Evolutionary conservation across 2,329 filamentous ascomycete species (phyloP).

Genomic region (Beauveria varroae): DNA sequence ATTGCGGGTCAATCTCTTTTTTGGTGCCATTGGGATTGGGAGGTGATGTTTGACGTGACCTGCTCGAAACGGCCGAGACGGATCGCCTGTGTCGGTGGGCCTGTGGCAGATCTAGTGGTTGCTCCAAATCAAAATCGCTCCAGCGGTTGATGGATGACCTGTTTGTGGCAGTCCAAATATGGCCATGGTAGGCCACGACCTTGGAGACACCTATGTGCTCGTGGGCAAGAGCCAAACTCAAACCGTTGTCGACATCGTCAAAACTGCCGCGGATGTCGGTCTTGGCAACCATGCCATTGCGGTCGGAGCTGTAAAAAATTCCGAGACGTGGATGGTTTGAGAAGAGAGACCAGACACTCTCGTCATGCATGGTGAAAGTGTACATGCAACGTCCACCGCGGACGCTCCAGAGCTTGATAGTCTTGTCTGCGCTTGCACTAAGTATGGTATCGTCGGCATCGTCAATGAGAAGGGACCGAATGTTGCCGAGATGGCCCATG

Average conservation of each 20-base stretch:
- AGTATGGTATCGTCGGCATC: slow-evolving; percentile 84
- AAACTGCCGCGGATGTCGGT: slow-evolving; percentile 75
- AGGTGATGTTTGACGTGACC: slow-evolving; percentile 26
- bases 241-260: slow-evolving; percentile 67
- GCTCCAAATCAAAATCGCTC: slow-evolving; percentile 74
- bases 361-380: slow-evolving; percentile 97
- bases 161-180: slow-evolving; percentile 84
- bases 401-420: slow-evolving; percentile 96
- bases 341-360: slow-evolving; percentile 93
- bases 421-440: slow-evolving; percentile 92
- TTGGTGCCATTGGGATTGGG: slow-evolving; percentile 27
- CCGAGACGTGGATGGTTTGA: slow-evolving; percentile 79
- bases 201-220: slow-evolving; percentile 78
- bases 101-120: slow-evolving; percentile 59
- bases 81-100: slow-evolving; percentile 41
- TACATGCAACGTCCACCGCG: slow-evolving; percentile 94
- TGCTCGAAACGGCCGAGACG: slow-evolving; percentile 35
- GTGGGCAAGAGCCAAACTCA: slow-evolving; percentile 84
- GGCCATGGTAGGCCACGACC: slow-evolving; percentile 60
- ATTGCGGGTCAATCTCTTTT: slow-evolving; percentile 67
- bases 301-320: slow-evolving; percentile 91
- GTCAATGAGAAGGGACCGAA: slow-evolving; percentile 84
- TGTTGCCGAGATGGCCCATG: slow-evolving; percentile 91
- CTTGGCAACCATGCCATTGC: slow-evolving; percentile 90
- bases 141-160: slow-evolving; percentile 90